phyloP scores from a whole-genome alignment of 768 basidiomycete species.

The Saitozyma podzolica region DNA sequence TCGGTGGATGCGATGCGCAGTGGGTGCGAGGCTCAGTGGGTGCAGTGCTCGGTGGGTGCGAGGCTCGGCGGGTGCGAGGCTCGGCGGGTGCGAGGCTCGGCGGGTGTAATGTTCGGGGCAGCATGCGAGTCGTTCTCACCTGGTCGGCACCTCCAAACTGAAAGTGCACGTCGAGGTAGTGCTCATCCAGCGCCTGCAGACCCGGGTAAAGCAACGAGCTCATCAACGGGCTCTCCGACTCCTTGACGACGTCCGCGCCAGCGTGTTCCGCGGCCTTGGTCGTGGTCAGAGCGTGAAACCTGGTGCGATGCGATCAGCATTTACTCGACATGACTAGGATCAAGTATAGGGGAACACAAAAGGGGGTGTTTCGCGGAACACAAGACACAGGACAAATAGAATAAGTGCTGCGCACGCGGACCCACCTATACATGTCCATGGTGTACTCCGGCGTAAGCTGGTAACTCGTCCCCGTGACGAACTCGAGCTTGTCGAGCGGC shows the following conservation, averaged over 20 bases:
- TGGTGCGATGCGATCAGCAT: neutral
- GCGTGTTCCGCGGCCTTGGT: slow-evolving; percentile 98
- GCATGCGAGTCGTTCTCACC: slow-evolving; percentile 56
- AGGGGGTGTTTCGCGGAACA: no score
- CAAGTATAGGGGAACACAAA: neutral
- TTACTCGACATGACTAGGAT: neutral
- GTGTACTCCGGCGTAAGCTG: slow-evolving; percentile 90
- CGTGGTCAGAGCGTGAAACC: slow-evolving; percentile 80
- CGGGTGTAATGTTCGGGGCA: neutral
- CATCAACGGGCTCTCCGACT: slow-evolving; percentile 85
- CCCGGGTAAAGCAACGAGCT: slow-evolving; percentile 95
- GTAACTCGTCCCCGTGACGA: slow-evolving; percentile 88
- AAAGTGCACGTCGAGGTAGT: slow-evolving; percentile 93
- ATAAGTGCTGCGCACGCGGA: neutral
- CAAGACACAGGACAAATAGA: no score
- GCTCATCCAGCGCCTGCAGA: slow-evolving; percentile 92
- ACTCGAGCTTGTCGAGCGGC: slow-evolving; percentile 75
- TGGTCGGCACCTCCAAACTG: slow-evolving; percentile 98
- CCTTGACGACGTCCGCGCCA: slow-evolving; percentile 97
- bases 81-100: no score
- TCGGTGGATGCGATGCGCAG: no score
- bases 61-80: no score
- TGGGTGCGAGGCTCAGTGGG: no score
- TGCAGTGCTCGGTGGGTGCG: no score
- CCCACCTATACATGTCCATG: slow-evolving; percentile 79